Conservation (phyloP, 768 basidiomycete genomes). For the Trametes maxima region DNA sequence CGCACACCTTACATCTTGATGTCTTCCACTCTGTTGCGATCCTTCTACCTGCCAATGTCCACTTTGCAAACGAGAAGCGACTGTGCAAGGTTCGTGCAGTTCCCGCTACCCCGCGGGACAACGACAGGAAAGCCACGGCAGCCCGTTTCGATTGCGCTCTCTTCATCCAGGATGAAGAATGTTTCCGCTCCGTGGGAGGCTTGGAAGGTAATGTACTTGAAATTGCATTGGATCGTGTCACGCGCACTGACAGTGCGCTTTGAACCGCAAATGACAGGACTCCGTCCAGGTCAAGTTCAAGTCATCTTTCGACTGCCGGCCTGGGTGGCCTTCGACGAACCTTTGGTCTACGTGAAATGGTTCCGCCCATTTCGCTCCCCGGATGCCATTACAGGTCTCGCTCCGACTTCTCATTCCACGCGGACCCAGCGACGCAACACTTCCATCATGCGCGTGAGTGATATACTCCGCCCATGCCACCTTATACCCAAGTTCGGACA, state of each 20-base stretch:
- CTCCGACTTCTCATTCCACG: background rate
- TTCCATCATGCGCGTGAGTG: background rate
- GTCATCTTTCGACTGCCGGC: background rate
- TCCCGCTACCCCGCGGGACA: background rate
- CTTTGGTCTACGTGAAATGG: background rate
- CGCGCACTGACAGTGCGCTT: background rate
- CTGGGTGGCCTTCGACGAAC: background rate
- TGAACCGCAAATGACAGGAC: background rate
- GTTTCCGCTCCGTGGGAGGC: background rate
- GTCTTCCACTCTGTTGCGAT: background rate
- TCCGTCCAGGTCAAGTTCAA: background rate
- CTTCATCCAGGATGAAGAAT: background rate
- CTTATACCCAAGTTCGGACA: background rate
- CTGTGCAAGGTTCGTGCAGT: slow-evolving; percentile 2
- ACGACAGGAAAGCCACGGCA: background rate
- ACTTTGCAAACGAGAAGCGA: background rate
- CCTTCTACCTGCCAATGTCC: slow-evolving; percentile 1
- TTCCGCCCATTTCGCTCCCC: background rate
- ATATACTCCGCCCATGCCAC: background rate
- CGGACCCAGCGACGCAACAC: background rate
- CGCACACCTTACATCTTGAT: background rate
- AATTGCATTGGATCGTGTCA: background rate
- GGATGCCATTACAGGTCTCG: background rate
- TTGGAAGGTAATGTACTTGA: background rate
- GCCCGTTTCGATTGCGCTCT: background rate